Evolutionary conservation across 2,329 filamentous ascomycete genomes (phyloP).

Genomic region (Cryphonectria carpinicola): DNA sequence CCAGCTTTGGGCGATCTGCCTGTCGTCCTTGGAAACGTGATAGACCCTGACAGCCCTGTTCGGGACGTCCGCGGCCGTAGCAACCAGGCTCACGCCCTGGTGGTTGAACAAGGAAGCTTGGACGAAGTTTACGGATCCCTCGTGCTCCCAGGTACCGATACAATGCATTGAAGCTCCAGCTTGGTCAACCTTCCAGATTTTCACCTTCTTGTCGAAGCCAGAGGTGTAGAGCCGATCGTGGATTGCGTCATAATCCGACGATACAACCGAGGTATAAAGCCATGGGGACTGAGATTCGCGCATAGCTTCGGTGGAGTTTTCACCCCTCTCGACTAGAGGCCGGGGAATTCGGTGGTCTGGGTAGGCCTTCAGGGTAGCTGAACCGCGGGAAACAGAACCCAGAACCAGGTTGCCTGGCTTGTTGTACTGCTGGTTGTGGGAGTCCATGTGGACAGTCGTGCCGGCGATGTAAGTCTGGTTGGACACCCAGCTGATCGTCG

Average conservation of each 20-base stretch:
- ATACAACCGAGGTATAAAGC: slow-evolving; percentile 67
- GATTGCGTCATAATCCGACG: slow-evolving; percentile 57
- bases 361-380: slow-evolving; percentile 52
- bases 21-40: slow-evolving; percentile 42
- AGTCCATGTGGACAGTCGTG: slow-evolving; percentile 65
- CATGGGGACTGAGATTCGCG: slow-evolving; percentile 62
- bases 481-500: slow-evolving; percentile 61
- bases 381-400: slow-evolving; percentile 49
- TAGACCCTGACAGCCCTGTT: slow-evolving; percentile 62
- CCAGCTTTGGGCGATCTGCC: slow-evolving; percentile 38
- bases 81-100: slow-evolving; percentile 50
- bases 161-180: slow-evolving; percentile 47
- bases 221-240: slow-evolving; percentile 58
- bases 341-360: slow-evolving; percentile 61
- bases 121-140: slow-evolving; percentile 66
- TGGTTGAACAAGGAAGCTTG: slow-evolving; percentile 51
- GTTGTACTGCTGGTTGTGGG: slow-evolving; percentile 68
- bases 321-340: slow-evolving; percentile 55
- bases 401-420: slow-evolving; percentile 65
- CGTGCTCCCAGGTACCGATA: slow-evolving; percentile 58
- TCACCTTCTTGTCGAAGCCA: slow-evolving; percentile 65
- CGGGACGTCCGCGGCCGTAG: slow-evolving; percentile 62
- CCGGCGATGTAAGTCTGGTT: slow-evolving; percentile 62
- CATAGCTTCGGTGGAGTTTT: slow-evolving; percentile 62
- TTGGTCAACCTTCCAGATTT: slow-evolving; percentile 55